Conservation (phyloP, 345 rosid species). For the Fremontodendron californicum region DNA sequence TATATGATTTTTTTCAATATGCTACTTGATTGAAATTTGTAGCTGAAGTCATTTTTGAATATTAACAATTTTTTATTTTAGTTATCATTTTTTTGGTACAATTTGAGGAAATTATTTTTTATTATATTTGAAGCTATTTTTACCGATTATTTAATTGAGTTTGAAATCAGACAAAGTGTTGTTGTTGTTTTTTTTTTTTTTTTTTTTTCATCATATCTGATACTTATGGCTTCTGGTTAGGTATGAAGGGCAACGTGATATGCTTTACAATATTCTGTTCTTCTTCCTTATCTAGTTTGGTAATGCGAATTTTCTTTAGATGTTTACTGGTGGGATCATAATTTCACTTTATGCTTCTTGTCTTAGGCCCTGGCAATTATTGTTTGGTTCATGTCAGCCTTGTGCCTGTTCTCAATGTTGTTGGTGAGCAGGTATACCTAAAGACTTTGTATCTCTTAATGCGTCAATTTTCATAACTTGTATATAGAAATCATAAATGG, state of each 20-base stretch:
- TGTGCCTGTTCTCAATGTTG: too few species aligned
- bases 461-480: too few species aligned
- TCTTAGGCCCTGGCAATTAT: too few species aligned
- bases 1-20: neutral
- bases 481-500: too few species aligned
- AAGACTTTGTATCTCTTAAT: too few species aligned
- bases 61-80: neutral
- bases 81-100: neutral
- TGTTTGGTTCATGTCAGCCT: too few species aligned
- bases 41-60: neutral
- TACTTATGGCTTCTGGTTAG: conserved; percentile 30
- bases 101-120: neutral
- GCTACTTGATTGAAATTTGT: neutral
- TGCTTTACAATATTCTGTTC: conserved; percentile 88
- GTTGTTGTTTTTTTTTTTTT: too few species aligned
- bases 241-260: conserved; percentile 97
- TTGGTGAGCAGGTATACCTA: too few species aligned
- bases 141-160: neutral
- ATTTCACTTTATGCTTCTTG: too few species aligned
- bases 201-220: neutral
- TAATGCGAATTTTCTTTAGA: too few species aligned
- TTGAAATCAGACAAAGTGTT: neutral
- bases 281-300: too few species aligned
- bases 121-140: neutral
- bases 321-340: too few species aligned